phyloP scores from a whole-genome alignment of 208 protist genomes.

The Lotmaria passim region DNA sequence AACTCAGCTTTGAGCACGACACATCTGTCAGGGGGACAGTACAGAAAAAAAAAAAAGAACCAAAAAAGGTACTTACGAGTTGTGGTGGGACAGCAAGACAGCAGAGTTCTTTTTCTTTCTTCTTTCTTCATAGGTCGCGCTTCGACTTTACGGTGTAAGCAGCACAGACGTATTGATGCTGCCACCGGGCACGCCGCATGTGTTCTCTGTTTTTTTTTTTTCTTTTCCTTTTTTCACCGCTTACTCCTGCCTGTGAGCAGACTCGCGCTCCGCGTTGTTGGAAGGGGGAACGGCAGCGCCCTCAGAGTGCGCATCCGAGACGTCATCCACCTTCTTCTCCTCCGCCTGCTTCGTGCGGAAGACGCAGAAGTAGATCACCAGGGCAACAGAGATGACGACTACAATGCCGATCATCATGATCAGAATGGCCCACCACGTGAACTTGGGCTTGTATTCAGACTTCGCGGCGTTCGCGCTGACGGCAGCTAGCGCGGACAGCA shows the following conservation, averaged over 20 bases:
- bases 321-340: not conserved
- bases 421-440: slow-evolving; percentile 29
- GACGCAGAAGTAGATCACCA: slow-evolving; percentile 21
- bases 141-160: too few relatives aligned
- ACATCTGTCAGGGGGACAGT: too few relatives aligned
- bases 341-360: not conserved
- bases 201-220: not conserved
- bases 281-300: slow-evolving; percentile 8
- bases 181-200: too few relatives aligned
- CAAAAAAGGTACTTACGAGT: too few relatives aligned
- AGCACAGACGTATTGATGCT: too few relatives aligned
- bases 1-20: too few relatives aligned
- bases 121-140: too few relatives aligned
- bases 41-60: too few relatives aligned
- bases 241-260: slow-evolving; percentile 6
- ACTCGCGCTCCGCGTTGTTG: slow-evolving; percentile 12
- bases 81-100: too few relatives aligned
- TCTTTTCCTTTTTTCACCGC: not conserved
- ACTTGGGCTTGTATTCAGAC: slow-evolving; percentile 15
- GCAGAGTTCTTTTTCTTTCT: too few relatives aligned
- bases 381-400: slow-evolving; percentile 15
- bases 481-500: slow-evolving; percentile 17
- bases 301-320: slow-evolving; percentile 5
- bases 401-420: slow-evolving; percentile 31
- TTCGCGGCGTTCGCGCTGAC: slow-evolving; percentile 9